Base-by-base conservation (phyloP, 805 yeast genomes). In the Cyberlindnera misumaiensis region DNA sequence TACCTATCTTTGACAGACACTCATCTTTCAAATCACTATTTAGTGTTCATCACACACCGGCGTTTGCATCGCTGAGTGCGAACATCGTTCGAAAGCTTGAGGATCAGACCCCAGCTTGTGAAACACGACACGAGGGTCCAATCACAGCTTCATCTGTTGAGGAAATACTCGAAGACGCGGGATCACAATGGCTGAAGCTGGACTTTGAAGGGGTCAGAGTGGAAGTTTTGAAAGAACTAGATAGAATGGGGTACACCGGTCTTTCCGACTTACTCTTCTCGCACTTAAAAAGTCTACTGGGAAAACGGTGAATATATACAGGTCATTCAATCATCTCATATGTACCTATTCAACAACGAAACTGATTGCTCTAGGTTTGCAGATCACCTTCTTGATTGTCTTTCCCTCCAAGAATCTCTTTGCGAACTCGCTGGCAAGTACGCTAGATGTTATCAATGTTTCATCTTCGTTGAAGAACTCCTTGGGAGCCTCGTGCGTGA, bases 91-190 rank as follows among this genome's bases (percentile, higher is more conserved):
- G 77, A 60, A 48, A 53, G 3, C 41, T 74, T 4, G 83, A 77
- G 42, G 80, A 75, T 36, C 42, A 46, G 3, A 46, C 49, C 10
- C 50, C 49, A 0, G 52, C 42, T 0, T 59, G 67, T 11, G 55
- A 58, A 11, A 49, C 52, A 4, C 53, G 79, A 15, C 72, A 72
- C 38, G 71, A 68, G 10, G 82, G 82, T 0, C 82, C 82, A 1
- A 49, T 75, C 10, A 65, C 71, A n/a, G 66, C 62, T 35, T 56
- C 52, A 3, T 62, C 72, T 7, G 69, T 72, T n/a, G 39, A 45
- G 6, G 52, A 45, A 5, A 39, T 75, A 5, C 32, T 43, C 1
- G 44, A 48, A 29, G 56, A 42, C 13, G 30, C 34, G 3, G 53
- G 38, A 4, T 26, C 32, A 1, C 25, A 30, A 7, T 71, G 77